A percentile compares a stretch with the other conserved stretches of the same genome.
These are phyloP conservation scores for Yamadazyma epiphylla DNA, from an alignment of 1,139 yeast species.

Conservation along the genomic window DNA sequence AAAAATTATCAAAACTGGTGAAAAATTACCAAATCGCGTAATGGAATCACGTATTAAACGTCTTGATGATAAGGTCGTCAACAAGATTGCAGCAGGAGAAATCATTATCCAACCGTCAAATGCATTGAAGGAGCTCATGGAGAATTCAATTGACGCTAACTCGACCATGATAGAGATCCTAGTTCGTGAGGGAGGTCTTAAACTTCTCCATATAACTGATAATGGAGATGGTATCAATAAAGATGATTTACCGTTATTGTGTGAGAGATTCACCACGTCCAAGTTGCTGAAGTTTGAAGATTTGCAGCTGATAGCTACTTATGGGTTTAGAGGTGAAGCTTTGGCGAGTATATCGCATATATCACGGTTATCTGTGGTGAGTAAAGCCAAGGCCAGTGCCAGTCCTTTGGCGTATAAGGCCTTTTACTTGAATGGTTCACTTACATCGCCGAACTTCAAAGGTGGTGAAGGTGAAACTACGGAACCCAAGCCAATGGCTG, in stretches of 20 bases:
- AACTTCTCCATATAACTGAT: slow-evolving; percentile 49
- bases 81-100: slow-evolving; percentile 96
- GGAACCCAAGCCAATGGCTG: slow-evolving; percentile 77
- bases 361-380: slow-evolving; percentile 69
- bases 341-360: slow-evolving; percentile 59
- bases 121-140: slow-evolving; percentile 54
- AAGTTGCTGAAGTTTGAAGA: slow-evolving; percentile 49
- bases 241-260: slow-evolving; percentile 44
- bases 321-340: slow-evolving; percentile 64
- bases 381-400: slow-evolving; percentile 49
- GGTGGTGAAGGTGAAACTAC: slow-evolving; percentile 12
- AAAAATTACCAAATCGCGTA: too few relatives aligned
- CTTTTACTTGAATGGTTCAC: slow-evolving; percentile 59
- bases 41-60: too few relatives aligned
- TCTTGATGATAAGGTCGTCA: slow-evolving; percentile 68
- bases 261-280: slow-evolving; percentile 59
- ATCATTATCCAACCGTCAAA: slow-evolving; percentile 92
- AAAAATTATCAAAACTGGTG: too few relatives aligned
- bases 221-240: slow-evolving; percentile 49
- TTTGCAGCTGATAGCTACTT: slow-evolving; percentile 44
- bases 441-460: slow-evolving; percentile 39
- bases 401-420: slow-evolving; percentile 70
- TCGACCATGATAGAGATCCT: slow-evolving; percentile 46
- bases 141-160: slow-evolving; percentile 52
- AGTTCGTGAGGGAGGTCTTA: slow-evolving; percentile 54